These are phyloP conservation scores for Ephemerocybe angulata DNA, from an alignment of 768 basidiomycete species.

Conservation along the genomic window DNA sequence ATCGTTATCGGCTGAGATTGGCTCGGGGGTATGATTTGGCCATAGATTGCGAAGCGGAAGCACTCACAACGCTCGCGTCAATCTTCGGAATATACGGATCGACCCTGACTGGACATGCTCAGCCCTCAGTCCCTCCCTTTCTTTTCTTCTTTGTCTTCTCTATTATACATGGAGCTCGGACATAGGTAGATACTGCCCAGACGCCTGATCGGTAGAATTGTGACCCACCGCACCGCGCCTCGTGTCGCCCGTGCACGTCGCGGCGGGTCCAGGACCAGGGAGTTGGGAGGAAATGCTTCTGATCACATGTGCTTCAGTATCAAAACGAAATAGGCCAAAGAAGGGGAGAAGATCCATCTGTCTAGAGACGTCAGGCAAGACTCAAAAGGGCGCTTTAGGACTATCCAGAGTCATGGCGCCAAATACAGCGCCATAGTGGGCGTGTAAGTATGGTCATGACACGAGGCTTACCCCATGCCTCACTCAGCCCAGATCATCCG, in stretches of 20 bases:
- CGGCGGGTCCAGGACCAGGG: background rate
- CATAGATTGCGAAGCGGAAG: background rate
- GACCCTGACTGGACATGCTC: background rate
- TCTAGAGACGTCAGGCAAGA: too few species aligned
- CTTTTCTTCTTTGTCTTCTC: background rate
- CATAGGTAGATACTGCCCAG: background rate
- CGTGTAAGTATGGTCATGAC: too few species aligned
- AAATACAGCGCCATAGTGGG: too few species aligned
- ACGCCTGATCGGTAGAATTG: too few species aligned
- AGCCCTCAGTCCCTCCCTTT: background rate
- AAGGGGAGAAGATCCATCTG: background rate
- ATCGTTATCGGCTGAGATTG: conserved; percentile 1
- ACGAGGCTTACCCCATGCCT: too few species aligned
- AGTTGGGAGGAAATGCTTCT: background rate
- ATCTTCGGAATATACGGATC: conserved; percentile 1
- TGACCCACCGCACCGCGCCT: too few species aligned
- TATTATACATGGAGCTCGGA: background rate
- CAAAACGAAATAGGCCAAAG: background rate
- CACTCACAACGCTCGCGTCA: background rate
- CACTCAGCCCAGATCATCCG: too few species aligned
- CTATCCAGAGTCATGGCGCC: conserved; percentile 16
- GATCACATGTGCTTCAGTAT: conserved; percentile 31
- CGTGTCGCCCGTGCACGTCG: conserved; percentile 3
- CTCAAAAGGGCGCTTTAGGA: background rate
- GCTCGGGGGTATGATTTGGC: background rate